These are phyloP conservation scores for Epichloe gansuensis DNA, from an alignment of 2,329 filamentous ascomycete genomes.

Conservation along the genomic window DNA sequence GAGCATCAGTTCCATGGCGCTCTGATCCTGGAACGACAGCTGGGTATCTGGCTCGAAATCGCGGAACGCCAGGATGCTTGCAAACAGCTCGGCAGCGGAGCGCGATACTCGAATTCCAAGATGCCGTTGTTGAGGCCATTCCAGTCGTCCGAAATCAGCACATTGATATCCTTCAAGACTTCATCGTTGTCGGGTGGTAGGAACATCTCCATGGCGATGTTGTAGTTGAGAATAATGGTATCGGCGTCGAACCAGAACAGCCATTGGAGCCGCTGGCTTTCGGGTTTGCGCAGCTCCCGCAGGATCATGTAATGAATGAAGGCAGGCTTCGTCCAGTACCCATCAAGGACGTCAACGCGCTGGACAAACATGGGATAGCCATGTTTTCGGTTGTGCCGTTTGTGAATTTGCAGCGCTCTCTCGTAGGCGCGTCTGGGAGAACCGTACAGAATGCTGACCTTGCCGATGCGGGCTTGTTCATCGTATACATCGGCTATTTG, in stretches of 20 bases:
- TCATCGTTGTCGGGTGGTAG: neutral
- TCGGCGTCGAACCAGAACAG: slow-evolving; percentile 19
- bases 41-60: slow-evolving; percentile 7
- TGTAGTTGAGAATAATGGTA: slow-evolving; percentile 5
- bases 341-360: slow-evolving; percentile 16
- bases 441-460: slow-evolving; percentile 6
- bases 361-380: slow-evolving; percentile 22
- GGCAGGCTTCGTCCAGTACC: slow-evolving; percentile 26
- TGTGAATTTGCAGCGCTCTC: slow-evolving; percentile 21
- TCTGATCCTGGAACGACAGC: slow-evolving; percentile 10
- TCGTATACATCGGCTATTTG: slow-evolving; percentile 1
- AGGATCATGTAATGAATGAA: slow-evolving; percentile 24
- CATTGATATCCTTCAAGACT: neutral
- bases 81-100: slow-evolving; percentile 10
- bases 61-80: slow-evolving; percentile 8
- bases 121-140: slow-evolving; percentile 7
- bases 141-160: slow-evolving; percentile 2
- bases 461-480: slow-evolving; percentile 5
- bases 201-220: slow-evolving; percentile 4
- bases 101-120: slow-evolving; percentile 8
- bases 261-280: slow-evolving; percentile 24
- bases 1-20: slow-evolving; percentile 10
- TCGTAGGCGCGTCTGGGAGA: slow-evolving; percentile 1
- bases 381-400: slow-evolving; percentile 21
- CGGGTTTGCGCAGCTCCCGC: slow-evolving; percentile 25